phyloP scores from a whole-genome alignment of 1,139 yeast genomes.

The Scheffersomyces insectosa region DNA sequence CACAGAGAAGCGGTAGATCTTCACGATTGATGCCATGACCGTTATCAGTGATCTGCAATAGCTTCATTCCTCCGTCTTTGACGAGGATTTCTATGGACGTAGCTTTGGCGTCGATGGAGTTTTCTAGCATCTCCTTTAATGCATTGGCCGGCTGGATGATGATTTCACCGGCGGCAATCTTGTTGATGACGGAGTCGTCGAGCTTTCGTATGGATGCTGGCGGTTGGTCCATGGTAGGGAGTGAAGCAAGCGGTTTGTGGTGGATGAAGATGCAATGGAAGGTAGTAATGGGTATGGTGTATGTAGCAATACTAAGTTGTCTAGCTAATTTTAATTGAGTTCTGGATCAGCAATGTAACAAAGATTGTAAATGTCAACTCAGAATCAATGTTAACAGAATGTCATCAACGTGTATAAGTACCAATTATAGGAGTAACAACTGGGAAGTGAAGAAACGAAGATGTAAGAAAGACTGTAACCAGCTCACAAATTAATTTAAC shows the following conservation, averaged over 20 bases:
- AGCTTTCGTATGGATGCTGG: conserved; percentile 41
- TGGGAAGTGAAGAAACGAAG: neutral
- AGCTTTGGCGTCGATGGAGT: conserved; percentile 53
- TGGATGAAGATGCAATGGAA: neutral
- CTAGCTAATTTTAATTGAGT: too few relatives aligned
- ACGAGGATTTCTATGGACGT: conserved; percentile 51
- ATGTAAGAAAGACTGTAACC: neutral
- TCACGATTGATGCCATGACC: conserved; percentile 50
- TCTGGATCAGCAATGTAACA: too few relatives aligned
- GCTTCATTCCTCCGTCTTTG: conserved; percentile 55
- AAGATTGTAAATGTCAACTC: too few relatives aligned
- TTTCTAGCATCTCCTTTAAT: conserved; percentile 56
- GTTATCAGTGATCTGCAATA: conserved; percentile 55
- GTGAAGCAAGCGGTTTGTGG: conserved; percentile 5
- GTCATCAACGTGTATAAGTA: neutral
- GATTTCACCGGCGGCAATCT: conserved; percentile 97
- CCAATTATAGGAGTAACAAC: too few relatives aligned
- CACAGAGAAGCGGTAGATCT: conserved; percentile 52
- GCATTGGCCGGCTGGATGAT: conserved; percentile 89
- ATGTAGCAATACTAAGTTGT: too few relatives aligned
- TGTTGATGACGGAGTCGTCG: conserved; percentile 72
- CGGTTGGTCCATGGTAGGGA: conserved; percentile 13
- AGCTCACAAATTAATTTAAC: too few relatives aligned
- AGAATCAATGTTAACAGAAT: neutral
- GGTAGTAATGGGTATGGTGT: too few relatives aligned